Conservation (phyloP, 202 grass and related monocot genomes). For the Panicum virgatum region DNA sequence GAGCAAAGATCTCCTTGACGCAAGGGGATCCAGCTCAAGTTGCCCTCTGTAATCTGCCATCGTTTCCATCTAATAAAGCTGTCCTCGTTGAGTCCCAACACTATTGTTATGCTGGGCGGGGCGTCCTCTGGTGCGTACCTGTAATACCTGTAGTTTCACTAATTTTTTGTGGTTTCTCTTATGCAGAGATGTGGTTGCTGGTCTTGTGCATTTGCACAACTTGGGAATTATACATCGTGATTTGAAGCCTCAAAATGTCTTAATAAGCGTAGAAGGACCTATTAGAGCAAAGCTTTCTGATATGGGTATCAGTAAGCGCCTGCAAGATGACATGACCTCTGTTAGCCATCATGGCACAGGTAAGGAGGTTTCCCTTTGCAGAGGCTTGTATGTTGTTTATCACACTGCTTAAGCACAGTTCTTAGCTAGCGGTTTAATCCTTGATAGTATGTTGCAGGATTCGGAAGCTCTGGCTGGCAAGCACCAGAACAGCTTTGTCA, state of each 20-base stretch:
- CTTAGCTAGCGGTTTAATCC: constrained; percentile 18
- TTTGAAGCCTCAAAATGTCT: constrained; percentile 98
- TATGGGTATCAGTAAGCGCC: constrained; percentile 96
- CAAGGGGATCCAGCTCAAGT: too few relatives aligned
- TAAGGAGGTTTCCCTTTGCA: constrained; percentile 34
- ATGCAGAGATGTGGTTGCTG: constrained; percentile 87
- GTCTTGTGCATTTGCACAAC: constrained; percentile 85
- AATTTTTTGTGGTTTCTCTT: constrained; percentile 38
- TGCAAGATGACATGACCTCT: constrained; percentile 83
- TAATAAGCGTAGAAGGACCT: constrained; percentile 66
- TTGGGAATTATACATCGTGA: constrained; percentile 98
- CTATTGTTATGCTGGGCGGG: neutral
- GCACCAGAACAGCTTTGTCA: constrained; percentile 82
- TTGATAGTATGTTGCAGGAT: constrained; percentile 49
- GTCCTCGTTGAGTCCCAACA: too few relatives aligned
- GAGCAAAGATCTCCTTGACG: too few relatives aligned
- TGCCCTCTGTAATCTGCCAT: too few relatives aligned
- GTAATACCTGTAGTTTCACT: neutral
- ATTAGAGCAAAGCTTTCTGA: constrained; percentile 89
- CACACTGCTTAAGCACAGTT: neutral
- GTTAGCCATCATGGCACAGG: constrained; percentile 80
- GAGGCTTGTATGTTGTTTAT: constrained; percentile 19
- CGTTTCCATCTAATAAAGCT: too few relatives aligned
- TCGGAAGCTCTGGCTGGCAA: constrained; percentile 97
- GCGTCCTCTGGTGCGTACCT: neutral